phyloP scores from a whole-genome alignment of 345 rosid species.

The Citrus maxima region DNA sequence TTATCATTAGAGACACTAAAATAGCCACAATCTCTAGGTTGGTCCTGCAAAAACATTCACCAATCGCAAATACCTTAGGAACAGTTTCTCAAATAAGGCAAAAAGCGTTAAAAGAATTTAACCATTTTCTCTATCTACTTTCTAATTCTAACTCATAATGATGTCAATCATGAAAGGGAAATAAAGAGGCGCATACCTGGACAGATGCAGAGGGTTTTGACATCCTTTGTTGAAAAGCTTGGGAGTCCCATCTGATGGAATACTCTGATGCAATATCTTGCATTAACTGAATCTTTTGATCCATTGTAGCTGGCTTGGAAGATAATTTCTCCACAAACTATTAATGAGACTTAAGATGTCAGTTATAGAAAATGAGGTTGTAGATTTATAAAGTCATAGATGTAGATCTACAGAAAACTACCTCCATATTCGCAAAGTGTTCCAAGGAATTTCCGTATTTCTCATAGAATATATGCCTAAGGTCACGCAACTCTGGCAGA shows the following conservation, averaged over 20 bases:
- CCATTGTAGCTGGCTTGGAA: slow-evolving; percentile 48
- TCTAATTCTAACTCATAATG: background rate
- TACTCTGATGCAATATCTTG: slow-evolving; percentile 73
- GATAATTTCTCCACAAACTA: slow-evolving; percentile 69
- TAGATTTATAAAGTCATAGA: slow-evolving; percentile 5
- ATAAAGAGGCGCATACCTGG: slow-evolving; percentile 41
- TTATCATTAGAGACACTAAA: slow-evolving; percentile 25
- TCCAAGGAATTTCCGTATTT: slow-evolving; percentile 72
- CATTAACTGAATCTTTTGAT: slow-evolving; percentile 70
- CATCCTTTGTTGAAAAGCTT: slow-evolving; percentile 53
- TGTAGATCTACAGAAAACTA: slow-evolving; percentile 24
- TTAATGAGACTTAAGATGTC: slow-evolving; percentile 13
- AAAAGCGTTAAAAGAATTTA: background rate
- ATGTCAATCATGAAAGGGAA: slow-evolving; percentile 5
- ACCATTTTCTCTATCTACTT: background rate
- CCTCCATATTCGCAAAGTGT: slow-evolving; percentile 70
- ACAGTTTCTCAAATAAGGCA: background rate
- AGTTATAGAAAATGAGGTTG: slow-evolving; percentile 16
- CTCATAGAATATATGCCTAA: slow-evolving; percentile 77
- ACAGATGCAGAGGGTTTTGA: slow-evolving; percentile 31
- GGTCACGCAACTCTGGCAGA: slow-evolving; percentile 84
- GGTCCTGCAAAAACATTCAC: slow-evolving; percentile 43
- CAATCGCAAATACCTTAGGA: background rate
- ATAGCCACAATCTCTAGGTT: slow-evolving; percentile 30
- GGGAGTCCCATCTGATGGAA: slow-evolving; percentile 75